Conservation (phyloP, 495 filamentous ascomycete species). For the Aspergillus funiculosus region DNA sequence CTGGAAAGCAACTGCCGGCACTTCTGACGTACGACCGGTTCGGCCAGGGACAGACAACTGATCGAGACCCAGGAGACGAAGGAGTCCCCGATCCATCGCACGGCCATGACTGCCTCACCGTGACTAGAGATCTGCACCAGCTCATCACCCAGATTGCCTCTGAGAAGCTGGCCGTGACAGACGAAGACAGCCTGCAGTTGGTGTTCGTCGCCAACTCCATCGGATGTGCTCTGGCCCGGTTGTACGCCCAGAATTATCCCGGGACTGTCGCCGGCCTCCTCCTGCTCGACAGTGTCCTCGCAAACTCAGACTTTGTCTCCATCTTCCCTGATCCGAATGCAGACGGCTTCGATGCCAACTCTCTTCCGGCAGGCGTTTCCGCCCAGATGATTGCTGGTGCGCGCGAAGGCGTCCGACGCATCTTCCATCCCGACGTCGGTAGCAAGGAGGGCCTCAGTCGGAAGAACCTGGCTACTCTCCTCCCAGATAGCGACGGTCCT, state of each 20-base stretch:
- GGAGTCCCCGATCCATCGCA: constrained; percentile 34
- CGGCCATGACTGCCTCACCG: constrained; percentile 48
- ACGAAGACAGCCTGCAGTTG: constrained; percentile 23
- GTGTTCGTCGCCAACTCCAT: constrained; percentile 55
- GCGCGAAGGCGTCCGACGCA: constrained; percentile 30
- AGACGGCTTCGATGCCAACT: constrained; percentile 36
- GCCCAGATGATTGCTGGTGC: constrained; percentile 42
- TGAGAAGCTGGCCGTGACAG: constrained; percentile 14
- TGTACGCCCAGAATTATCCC: constrained; percentile 47
- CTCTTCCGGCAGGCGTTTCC: constrained; percentile 40
- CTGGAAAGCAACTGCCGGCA: constrained; percentile 28
- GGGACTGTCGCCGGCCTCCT: constrained; percentile 43
- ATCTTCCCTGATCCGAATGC: constrained; percentile 56
- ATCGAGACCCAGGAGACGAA: constrained; percentile 48
- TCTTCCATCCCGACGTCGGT: constrained; percentile 50
- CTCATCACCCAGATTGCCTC: constrained; percentile 39
- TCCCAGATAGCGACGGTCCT: constrained; percentile 48
- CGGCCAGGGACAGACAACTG: constrained; percentile 52
- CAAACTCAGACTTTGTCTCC: constrained; percentile 54
- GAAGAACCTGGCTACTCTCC: constrained; percentile 39
- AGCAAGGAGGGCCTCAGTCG: constrained; percentile 54
- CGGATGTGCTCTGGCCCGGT: constrained; percentile 52
- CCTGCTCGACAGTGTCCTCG: constrained; percentile 58
- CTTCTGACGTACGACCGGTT: constrained; percentile 60
- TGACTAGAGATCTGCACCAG: constrained; percentile 47